Evolutionary conservation across 768 basidiomycete species (phyloP), one percentile per base, ranked within the genome.

Genomic region (Tephrocybe sp.): DNA sequence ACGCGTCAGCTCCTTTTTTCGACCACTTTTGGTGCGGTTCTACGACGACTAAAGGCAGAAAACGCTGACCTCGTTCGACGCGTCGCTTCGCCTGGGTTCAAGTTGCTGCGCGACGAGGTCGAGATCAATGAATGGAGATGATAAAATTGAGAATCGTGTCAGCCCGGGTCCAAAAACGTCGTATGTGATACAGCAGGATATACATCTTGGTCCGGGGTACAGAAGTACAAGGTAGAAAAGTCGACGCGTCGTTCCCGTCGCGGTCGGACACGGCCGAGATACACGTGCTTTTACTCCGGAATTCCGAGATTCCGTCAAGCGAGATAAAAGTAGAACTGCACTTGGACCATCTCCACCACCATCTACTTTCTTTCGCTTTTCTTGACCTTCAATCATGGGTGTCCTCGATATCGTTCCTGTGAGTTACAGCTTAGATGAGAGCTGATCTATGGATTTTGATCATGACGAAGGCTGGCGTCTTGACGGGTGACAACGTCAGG

Each of bases 401-500:
- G 69, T 90, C 61, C 85, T 91, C 65, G 88, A 91, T 63, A 77
- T 90, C 63, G 87, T 92, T 56, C 89, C 90, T 46, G 89, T 92
- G 64, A 57, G 87, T 74, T 12, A 24, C 4, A 1, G 22, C 24
- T 39, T 49, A 23, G 52, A 37, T 40, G 3, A 31, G 45, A 15
- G 45, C 43, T 40, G 29, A 50, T 33, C 10, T 16, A 39, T 36
- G 19, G 18, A 18, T 19, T 49, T 44, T 58, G 22, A 58, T 24
- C 29, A 21, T 44, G 15, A 46, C 19, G 33, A 62, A 95, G 94
- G 77, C 92, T 67, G 95, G 95, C 57, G 95, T 99, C 54, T 72
- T 99, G 66, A 94, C 93, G 52, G 95, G 95, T 69, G 89, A 94
- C 59, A 82, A 98, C 67, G 89, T 92, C 61, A 84, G 92, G 71